Evolutionary conservation across 2,329 filamentous ascomycete genomes (phyloP), one percentile per base, ranked within the genome.

Genomic region (Akanthomyces muscarius): DNA sequence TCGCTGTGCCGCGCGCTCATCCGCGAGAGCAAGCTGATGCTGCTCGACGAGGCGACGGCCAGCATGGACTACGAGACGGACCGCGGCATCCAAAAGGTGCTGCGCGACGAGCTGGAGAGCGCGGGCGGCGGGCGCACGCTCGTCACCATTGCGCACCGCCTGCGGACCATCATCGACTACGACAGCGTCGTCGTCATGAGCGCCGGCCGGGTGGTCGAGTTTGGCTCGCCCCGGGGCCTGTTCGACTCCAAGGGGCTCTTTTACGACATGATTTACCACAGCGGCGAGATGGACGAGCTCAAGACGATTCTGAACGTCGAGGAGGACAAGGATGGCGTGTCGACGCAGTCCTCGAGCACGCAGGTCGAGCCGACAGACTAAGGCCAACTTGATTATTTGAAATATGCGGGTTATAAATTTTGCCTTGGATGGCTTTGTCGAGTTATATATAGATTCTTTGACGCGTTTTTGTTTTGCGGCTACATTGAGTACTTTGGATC

Each of bases 51-150:
- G 70, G 84, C 84, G 11, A 86, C 83, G 2, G 83, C 83, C 28
- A 84, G 81, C 66, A 84, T 86, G 76, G 83, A 86, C 67, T 82
- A 83, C 63, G 80, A 83, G 69, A 85, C 83, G 30, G 83, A 86
- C 64, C 75, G 76, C 41, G 80, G 79, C 2, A 84, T 86, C 62
- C 83, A 86, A 71, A 72, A 73, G n/a, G 78, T 84, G 2, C 70
- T 86, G 38, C 76, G 82, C 18, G 71, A 74, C 10, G 82, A 83
- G 65, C 77, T 86, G 33, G 75, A 77, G 59, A 38, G 30, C 3
- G 74, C 74, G 0, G 77, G 75, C 23, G 36, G 21, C 5, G 72
- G 76, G 30, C 76, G 81, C 28, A 86, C 84, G 11, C 74, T 86
- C 4, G 79, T 86, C 23, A 84, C 83, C 2, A 84, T 86, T 65